Evolutionary conservation across 495 filamentous ascomycete genomes (phyloP).

Genomic region (Penicilliopsis zonata): DNA sequence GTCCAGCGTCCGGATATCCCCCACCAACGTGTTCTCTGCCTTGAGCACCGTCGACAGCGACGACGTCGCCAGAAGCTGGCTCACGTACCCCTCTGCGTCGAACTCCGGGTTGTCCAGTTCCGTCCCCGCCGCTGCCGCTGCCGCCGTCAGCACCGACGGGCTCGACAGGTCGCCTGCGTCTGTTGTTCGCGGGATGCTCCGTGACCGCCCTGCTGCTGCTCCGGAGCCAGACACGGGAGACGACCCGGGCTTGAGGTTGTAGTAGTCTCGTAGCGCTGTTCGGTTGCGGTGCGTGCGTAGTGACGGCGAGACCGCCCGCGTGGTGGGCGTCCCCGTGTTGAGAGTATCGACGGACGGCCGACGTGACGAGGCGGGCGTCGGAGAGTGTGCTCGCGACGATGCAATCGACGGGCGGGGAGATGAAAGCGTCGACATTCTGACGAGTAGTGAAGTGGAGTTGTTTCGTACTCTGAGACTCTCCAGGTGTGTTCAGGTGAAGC

Average conservation of each 20-base stretch:
- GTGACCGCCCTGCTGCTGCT: constrained; percentile 13
- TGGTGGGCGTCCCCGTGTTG: constrained; percentile 31
- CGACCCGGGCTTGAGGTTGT: constrained; percentile 59
- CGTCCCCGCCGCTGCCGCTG: constrained; percentile 15
- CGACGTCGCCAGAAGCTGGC: constrained; percentile 31
- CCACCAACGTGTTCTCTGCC: constrained; percentile 40
- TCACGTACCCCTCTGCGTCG: constrained; percentile 31
- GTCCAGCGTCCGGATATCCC: constrained; percentile 79
- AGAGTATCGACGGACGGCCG: constrained; percentile 59
- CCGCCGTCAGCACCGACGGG: constrained; percentile 12
- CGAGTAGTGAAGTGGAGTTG: constrained; percentile 3
- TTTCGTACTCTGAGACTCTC: constrained; percentile 3
- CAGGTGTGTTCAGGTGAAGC: too few relatives aligned
- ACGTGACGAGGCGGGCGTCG: constrained; percentile 55
- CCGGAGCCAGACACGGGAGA: constrained; percentile 10
- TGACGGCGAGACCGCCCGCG: constrained; percentile 35
- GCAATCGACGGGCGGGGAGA: constrained; percentile 60
- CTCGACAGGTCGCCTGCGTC: constrained; percentile 24
- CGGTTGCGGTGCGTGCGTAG: constrained; percentile 51
- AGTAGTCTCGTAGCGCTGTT: constrained; percentile 85
- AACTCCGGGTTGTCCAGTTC: constrained; percentile 38
- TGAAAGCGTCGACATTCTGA: constrained; percentile 65
- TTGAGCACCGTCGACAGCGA: constrained; percentile 56
- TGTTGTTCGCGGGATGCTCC: constrained; percentile 28
- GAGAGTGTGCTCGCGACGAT: constrained; percentile 46